Percentiles rank a stretch among this genome's conserved stretches.
These are phyloP conservation scores for Arthrobotrys musiformis DNA, from an alignment of 2,329 filamentous ascomycete genomes.

Conservation along the genomic window DNA sequence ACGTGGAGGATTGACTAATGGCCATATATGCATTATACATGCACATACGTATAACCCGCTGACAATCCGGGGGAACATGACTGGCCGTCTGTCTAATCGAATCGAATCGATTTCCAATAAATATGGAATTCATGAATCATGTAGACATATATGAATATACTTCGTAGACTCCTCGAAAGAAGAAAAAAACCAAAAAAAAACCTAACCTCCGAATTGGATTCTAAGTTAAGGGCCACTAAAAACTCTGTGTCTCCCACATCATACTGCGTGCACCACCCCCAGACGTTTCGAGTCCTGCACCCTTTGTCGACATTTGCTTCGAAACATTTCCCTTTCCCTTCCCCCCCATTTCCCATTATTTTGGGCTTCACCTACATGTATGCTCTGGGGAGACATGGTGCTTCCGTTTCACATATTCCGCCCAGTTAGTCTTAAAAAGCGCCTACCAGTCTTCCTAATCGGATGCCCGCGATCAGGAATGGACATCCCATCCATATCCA, in stretches of 20 bases:
- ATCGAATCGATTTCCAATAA: neutral
- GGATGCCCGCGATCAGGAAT: conserved; percentile 18
- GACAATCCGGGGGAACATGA: neutral
- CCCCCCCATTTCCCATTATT: neutral
- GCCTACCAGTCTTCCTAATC: conserved; percentile 45
- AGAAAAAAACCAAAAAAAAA: neutral
- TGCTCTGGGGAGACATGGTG: too few species aligned
- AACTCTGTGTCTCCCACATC: neutral
- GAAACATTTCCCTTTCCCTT: conserved; percentile 6
- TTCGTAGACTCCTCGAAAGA: too few species aligned
- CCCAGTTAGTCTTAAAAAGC: conserved; percentile 15
- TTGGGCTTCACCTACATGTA: too few species aligned
- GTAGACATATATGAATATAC: neutral
- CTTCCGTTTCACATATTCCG: conserved; percentile 12
- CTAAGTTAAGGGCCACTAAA: neutral
- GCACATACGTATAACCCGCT: neutral
- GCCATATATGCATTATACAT: neutral
- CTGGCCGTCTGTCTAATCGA: neutral
- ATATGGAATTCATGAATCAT: neutral
- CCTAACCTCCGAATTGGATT: neutral
- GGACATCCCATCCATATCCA: conserved; percentile 22
- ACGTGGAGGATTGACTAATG: neutral
- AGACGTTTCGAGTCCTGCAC: conserved; percentile 20
- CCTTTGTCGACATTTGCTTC: conserved; percentile 8
- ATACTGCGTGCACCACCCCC: neutral